Base-by-base conservation (phyloP, 2,329 filamentous ascomycete species). In the Pseudogymnoascus sp. region DNA sequence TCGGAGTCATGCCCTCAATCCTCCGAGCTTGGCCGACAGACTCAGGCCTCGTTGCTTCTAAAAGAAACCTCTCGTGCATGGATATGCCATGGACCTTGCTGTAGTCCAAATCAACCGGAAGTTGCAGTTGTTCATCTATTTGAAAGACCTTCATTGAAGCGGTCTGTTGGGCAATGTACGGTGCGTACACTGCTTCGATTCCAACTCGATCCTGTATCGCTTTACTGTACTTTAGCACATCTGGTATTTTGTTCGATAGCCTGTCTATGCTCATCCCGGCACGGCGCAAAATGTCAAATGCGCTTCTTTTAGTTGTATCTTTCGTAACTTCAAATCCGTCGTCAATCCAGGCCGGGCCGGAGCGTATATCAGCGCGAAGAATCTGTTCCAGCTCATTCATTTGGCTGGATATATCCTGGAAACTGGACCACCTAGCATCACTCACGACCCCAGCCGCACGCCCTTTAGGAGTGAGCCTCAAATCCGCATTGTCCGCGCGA, bases 401-500 rank as follows among this genome's bases (percentile, higher is more conserved):
- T 69, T 91, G 84, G 1, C 77, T 75, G 64, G 84, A 82, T 60
- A 90, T 86, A 62, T 87, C 82, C 7, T 75, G 76, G 77, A 90
- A 96, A 16, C 78, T 78, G 2, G 74, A 71, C 94, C 94, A 99
- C 59, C 94, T 88, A 65, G 76, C 76, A 70, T 95, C 87, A n/a
- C 85, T 80, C 2, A 99, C 86, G 16, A 94, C 83, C 60, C 93
- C 92, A 69, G 87, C 90, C 12, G 81, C 77, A 63, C 88, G 86
- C 8, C 91, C 94, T 73, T 88, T 87, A 31, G 83, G 80, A 0
- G 94, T 97, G 31, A 99, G 84, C 2, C 94, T 87, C 4, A 88
- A 75, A 75, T 99, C 94, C 37, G 94, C 94, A 72, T 99, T 99
- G 77, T 99, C 94, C 53, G 94, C 88, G 66, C 94, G 88, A 2